Evolutionary conservation across 306 rosid genomes (phyloP).

Genomic region (Senna tora): DNA sequence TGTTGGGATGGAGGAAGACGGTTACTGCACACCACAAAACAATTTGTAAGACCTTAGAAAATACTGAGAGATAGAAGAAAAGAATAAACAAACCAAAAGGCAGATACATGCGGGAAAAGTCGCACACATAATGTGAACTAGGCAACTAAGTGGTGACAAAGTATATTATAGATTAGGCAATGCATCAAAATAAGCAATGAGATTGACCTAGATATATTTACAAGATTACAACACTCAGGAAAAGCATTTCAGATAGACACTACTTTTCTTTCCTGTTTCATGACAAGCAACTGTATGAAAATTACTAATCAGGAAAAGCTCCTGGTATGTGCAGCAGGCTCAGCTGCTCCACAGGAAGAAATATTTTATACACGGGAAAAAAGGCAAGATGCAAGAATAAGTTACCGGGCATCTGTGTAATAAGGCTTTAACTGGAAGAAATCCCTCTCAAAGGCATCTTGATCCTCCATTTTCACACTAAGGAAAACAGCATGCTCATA

Average conservation of each 20-base stretch:
- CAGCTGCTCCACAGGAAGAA: conserved; percentile 13
- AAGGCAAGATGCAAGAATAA: conserved; percentile 20
- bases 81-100: neutral
- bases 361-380: neutral
- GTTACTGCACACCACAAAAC: conserved; percentile 60
- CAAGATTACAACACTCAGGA: neutral
- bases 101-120: neutral
- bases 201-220: neutral
- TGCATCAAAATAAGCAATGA: neutral
- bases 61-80: neutral
- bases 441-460: conserved; percentile 96
- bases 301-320: conserved; percentile 8
- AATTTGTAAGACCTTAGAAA: conserved; percentile 7
- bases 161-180: neutral
- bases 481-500: conserved; percentile 95
- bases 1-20: conserved; percentile 80
- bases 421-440: conserved; percentile 95
- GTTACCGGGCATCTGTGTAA: conserved; percentile 89
- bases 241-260: conserved; percentile 8
- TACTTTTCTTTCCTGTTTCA: conserved; percentile 6
- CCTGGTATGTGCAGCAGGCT: conserved; percentile 10
- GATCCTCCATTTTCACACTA: conserved; percentile 89
- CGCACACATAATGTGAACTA: neutral
- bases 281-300: conserved; percentile 17
- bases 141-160: neutral